Conservation (phyloP, 192 early-diverging fungal genomes). For the Tieghemiomyces parasiticus region DNA sequence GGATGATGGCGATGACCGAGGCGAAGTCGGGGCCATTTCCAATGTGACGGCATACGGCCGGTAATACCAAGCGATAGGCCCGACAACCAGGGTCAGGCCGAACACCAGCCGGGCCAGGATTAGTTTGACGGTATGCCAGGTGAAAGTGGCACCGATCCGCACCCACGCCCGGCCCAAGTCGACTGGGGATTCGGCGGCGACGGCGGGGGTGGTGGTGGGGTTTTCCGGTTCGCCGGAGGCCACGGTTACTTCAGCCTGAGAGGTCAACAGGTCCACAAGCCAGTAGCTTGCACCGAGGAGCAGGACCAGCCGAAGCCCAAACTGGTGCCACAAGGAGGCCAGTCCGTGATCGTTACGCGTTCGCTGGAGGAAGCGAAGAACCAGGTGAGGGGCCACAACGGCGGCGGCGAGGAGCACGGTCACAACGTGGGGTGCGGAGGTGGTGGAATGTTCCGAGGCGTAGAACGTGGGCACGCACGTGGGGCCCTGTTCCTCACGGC, state of each 20-base stretch:
- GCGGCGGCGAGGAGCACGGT: constrained; percentile 30
- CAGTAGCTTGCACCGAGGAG: constrained; percentile 36
- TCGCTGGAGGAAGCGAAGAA: constrained; percentile 23
- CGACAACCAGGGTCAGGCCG: constrained; percentile 35
- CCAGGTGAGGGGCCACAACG: constrained; percentile 20
- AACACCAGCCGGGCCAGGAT: constrained; percentile 35
- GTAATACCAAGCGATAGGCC: constrained; percentile 31
- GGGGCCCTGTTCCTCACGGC: constrained; percentile 77
- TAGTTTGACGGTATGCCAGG: constrained; percentile 17
- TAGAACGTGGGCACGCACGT: constrained; percentile 73
- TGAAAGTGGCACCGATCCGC: too few species aligned
- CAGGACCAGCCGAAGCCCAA: constrained; percentile 37
- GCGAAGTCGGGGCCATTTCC: constrained; percentile 11
- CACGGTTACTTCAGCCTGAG: background rate
- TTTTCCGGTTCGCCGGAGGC: background rate
- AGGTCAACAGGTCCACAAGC: constrained; percentile 29
- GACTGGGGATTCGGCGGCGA: constrained; percentile 14
- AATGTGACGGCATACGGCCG: constrained; percentile 40
- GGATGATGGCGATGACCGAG: too few species aligned
- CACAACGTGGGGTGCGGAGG: constrained; percentile 32
- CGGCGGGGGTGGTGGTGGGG: constrained; percentile 12
- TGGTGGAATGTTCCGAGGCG: constrained; percentile 32
- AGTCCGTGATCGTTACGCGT: constrained; percentile 38
- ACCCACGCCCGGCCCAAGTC: too few species aligned
- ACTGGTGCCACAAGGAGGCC: constrained; percentile 35